Evolutionary conservation across 2,329 filamentous ascomycete genomes (phyloP), one percentile per base, ranked within the genome.

Genomic region (Trichophyton schoenleinii): DNA sequence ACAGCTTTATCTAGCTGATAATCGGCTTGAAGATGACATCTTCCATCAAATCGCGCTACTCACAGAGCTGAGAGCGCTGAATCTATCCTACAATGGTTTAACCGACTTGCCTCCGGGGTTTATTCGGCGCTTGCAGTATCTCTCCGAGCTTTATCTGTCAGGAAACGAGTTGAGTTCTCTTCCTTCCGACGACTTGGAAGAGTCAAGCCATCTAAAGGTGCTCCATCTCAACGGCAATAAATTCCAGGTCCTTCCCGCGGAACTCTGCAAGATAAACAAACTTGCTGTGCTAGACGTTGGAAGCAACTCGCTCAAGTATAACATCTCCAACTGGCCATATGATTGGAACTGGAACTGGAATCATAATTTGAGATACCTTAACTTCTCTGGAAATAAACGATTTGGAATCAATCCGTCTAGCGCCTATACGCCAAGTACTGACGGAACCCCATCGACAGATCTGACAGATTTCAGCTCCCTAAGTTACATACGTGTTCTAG

Each of bases 321-420:
- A 99, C 71, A 95, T 99, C 57, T 94, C 91, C 34, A 99, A 99
- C 70, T 96, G 95, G 80, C 94, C 92, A 0, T 99, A 99, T 71
- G 94, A 99, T 72, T 99, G 94, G 94, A 99, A 99, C 69, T 99
- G 94, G 94, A 97, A 97, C 70, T 89, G 94, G 80, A 99, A 99
- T 69, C 89, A 88, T 57, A 95, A 96, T 68, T 78, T 99, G 66
- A 88, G 91, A 65, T 99, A 95, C 70, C 85, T 99, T 64, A 99
- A 97, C 70, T 80, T 99, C 70, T 97, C 92, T 0, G 94, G 94
- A 59, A 99, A 99, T 77, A 96, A 96, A 74, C 86, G 92, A 58
- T 77, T 99, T 38, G 94, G 99, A 74, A 97, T 99, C 77, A 86
- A 86, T 69, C 83, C 83, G 0, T 83, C 78, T 63, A 83, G 83